These are phyloP conservation scores for Linnemannia exigua DNA, from an alignment of 192 early-diverging fungal genomes.

Conservation along the genomic window DNA sequence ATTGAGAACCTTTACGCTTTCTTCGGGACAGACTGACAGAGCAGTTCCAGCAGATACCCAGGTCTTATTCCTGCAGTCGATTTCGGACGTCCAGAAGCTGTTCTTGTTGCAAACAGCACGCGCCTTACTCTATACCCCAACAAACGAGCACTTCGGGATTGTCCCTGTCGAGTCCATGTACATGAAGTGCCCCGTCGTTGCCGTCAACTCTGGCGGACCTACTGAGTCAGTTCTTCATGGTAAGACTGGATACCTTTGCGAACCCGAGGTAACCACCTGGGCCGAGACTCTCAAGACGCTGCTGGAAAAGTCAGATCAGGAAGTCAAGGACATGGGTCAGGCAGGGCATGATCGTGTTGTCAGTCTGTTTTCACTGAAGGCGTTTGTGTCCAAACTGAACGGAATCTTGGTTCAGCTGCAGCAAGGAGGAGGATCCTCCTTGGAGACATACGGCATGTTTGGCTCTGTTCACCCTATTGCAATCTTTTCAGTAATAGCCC, in stretches of 20 bases:
- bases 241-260: slow-evolving; percentile 84
- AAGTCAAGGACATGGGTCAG: slow-evolving; percentile 72
- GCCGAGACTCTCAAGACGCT: slow-evolving; percentile 70
- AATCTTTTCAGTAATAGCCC: slow-evolving; percentile 8
- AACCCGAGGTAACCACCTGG: slow-evolving; percentile 71
- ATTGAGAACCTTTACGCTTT: slow-evolving; percentile 61
- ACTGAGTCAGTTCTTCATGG: slow-evolving; percentile 83
- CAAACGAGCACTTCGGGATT: slow-evolving; percentile 96
- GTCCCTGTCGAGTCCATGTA: slow-evolving; percentile 99
- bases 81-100: slow-evolving; percentile 84
- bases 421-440: neutral
- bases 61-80: slow-evolving; percentile 92
- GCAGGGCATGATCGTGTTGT: slow-evolving; percentile 73
- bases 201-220: slow-evolving; percentile 88
- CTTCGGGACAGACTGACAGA: slow-evolving; percentile 37
- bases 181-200: slow-evolving; percentile 87
- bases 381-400: slow-evolving; percentile 81
- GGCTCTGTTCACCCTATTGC: neutral
- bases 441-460: slow-evolving; percentile 18
- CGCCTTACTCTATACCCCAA: slow-evolving; percentile 90
- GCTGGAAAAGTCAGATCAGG: slow-evolving; percentile 53
- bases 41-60: slow-evolving; percentile 62
- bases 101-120: slow-evolving; percentile 73
- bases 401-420: slow-evolving; percentile 64
- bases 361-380: slow-evolving; percentile 72